These are phyloP conservation scores for Lathyrus oleraceus DNA, from an alignment of 306 rosid species.

Conservation along the genomic window DNA sequence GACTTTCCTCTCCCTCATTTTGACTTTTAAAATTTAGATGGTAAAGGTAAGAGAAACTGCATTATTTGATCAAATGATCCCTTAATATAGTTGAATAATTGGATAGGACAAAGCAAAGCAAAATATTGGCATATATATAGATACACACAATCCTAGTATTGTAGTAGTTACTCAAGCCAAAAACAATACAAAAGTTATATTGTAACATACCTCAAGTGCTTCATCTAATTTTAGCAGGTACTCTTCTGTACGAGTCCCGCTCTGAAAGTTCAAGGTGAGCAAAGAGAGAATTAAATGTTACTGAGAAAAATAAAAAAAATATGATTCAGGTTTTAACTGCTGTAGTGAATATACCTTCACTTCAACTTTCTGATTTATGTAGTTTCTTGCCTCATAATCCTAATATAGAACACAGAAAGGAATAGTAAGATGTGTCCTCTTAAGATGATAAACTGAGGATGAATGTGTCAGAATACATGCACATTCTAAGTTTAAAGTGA, in stretches of 20 bases:
- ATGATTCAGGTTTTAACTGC: constrained; percentile 33
- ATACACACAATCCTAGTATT: constrained; percentile 6
- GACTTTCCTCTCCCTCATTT: background rate
- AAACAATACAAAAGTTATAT: constrained; percentile 1
- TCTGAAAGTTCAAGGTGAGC: constrained; percentile 49
- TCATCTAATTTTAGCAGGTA: constrained; percentile 74
- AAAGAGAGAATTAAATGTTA: background rate
- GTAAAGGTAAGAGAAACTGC: background rate
- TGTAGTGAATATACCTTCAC: constrained; percentile 56
- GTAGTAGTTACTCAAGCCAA: constrained; percentile 7
- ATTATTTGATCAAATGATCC: constrained; percentile 4
- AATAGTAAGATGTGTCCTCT: constrained; percentile 6
- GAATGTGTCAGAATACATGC: constrained; percentile 10
- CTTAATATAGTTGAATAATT: constrained; percentile 2
- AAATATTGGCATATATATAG: background rate
- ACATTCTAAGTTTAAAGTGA: constrained; percentile 10
- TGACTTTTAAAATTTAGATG: background rate
- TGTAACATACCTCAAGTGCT: constrained; percentile 72
- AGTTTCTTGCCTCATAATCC: constrained; percentile 85
- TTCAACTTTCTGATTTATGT: constrained; percentile 85
- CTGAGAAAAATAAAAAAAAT: constrained; percentile 18
- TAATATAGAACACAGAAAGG: constrained; percentile 34
- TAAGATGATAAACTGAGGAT: constrained; percentile 7
- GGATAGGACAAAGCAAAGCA: constrained; percentile 6
- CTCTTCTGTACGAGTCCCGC: constrained; percentile 71